Evolutionary conservation across 176 grass and related monocot species (phyloP).

Genomic region (Chrysopogon serrulatus): DNA sequence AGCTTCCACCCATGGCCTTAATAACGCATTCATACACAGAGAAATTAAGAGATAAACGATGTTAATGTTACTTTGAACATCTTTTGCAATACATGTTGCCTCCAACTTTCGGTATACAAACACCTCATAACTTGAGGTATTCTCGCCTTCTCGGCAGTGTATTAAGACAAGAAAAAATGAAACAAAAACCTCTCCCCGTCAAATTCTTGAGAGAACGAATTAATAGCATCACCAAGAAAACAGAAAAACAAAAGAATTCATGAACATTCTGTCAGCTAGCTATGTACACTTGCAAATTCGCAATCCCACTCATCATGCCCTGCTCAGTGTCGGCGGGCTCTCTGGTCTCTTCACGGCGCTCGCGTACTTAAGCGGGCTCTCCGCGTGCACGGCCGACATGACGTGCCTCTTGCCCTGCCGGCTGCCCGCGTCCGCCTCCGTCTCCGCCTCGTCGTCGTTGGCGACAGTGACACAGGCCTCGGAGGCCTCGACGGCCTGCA

Average conservation of each 20-base stretch:
- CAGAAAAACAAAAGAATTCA: constrained; percentile 10
- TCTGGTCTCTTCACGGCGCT: constrained; percentile 26
- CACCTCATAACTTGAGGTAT: neutral
- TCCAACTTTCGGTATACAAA: neutral
- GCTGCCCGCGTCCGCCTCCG: constrained; percentile 9
- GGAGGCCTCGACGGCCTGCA: neutral
- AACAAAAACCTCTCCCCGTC: neutral
- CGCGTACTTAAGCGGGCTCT: constrained; percentile 43
- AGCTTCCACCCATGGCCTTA: neutral
- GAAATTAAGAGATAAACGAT: neutral
- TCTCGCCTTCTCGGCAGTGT: neutral
- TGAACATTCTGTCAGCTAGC: neutral
- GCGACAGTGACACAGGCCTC: neutral
- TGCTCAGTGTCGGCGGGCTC: constrained; percentile 24
- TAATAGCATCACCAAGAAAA: constrained; percentile 17
- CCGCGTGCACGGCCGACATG: constrained; percentile 63
- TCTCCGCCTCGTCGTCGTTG: neutral
- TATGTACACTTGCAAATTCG: constrained; percentile 24
- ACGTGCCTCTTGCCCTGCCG: constrained; percentile 44
- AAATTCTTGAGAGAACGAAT: constrained; percentile 12
- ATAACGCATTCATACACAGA: neutral
- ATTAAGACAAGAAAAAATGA: neutral
- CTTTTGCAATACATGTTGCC: neutral
- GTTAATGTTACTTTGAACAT: neutral
- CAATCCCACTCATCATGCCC: neutral